Percentiles rank a stretch among this genome's conserved stretches.
Evolutionary conservation across 495 filamentous ascomycete genomes (phyloP).

Genomic region (Oidiodendron maius): DNA sequence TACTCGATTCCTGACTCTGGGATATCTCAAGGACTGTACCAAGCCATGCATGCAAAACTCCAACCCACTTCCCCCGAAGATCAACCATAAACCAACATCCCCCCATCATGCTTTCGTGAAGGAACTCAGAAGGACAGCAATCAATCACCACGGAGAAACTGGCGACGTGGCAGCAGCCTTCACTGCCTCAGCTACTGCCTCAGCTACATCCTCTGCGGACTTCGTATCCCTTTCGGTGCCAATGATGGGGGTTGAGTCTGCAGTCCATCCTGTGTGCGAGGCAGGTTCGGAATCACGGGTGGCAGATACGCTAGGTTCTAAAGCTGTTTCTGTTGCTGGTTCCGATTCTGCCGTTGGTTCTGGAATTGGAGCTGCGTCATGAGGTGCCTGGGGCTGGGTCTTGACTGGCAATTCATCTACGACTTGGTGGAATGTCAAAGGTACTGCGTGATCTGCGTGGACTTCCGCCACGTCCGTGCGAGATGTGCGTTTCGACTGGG

Average conservation of each 20-base stretch:
- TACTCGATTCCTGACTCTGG: no score
- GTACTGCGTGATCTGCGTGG: neutral
- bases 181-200: conserved; percentile 14
- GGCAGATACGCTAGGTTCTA: no score
- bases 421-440: conserved; percentile 5
- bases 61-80: no score
- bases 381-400: conserved; percentile 4
- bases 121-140: no score
- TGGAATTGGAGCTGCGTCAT: neutral
- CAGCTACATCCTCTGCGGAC: neutral
- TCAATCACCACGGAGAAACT: no score
- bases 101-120: neutral
- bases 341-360: conserved; percentile 38
- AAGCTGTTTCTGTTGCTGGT: conserved; percentile 5
- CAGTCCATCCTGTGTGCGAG: no score
- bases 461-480: conserved; percentile 4
- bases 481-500: neutral
- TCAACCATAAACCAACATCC: no score
- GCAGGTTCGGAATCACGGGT: no score
- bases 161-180: conserved; percentile 15
- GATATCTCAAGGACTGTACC: no score
- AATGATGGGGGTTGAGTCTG: no score
- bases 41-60: no score
- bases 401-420: conserved; percentile 5
- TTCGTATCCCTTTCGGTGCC: no score